A percentile compares a stretch with the other conserved stretches of the same genome.
Conservation (phyloP, 805 yeast species). For the Clavispora carvajalis region DNA sequence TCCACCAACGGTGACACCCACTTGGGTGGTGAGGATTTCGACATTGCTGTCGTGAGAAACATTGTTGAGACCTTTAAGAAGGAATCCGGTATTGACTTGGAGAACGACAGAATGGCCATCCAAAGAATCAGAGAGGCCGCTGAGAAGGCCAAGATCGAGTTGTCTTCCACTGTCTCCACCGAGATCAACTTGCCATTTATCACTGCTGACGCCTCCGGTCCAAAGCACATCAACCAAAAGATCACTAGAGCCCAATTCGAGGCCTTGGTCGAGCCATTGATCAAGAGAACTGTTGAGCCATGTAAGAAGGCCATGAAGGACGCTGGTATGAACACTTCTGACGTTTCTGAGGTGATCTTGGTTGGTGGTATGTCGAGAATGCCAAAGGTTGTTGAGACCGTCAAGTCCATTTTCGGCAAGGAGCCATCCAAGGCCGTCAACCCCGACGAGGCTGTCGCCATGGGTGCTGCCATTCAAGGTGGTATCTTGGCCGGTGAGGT, state of each 20-base stretch:
- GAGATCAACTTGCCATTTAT: slow-evolving; percentile 79
- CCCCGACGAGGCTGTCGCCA: slow-evolving; percentile 92
- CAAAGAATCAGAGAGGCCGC: slow-evolving; percentile 70
- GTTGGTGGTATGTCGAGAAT: slow-evolving; percentile 92
- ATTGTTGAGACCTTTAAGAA: slow-evolving; percentile 74
- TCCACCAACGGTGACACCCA: slow-evolving; percentile 96
- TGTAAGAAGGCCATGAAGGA: slow-evolving; percentile 79
- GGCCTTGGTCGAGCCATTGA: slow-evolving; percentile 58
- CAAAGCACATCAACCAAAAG: slow-evolving; percentile 71
- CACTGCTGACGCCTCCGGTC: slow-evolving; percentile 81
- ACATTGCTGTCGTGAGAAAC: slow-evolving; percentile 79
- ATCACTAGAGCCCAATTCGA: slow-evolving; percentile 65
- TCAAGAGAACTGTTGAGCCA: slow-evolving; percentile 70
- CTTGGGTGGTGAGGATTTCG: slow-evolving; percentile 91
- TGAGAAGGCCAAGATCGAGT: slow-evolving; percentile 84
- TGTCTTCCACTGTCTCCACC: slow-evolving; percentile 67
- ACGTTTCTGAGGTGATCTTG: slow-evolving; percentile 73
- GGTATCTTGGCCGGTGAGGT: slow-evolving; percentile 95
- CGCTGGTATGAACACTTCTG: slow-evolving; percentile 61
- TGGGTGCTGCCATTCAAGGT: slow-evolving; percentile 98
- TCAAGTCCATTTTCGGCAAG: slow-evolving; percentile 69
- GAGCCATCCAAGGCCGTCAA: slow-evolving; percentile 88
- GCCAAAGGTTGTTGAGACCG: slow-evolving; percentile 82
- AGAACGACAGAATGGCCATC: slow-evolving; percentile 39
- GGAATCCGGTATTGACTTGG: slow-evolving; percentile 62